Conservation (phyloP, 805 yeast genomes). For the Candida odintsovae region DNA sequence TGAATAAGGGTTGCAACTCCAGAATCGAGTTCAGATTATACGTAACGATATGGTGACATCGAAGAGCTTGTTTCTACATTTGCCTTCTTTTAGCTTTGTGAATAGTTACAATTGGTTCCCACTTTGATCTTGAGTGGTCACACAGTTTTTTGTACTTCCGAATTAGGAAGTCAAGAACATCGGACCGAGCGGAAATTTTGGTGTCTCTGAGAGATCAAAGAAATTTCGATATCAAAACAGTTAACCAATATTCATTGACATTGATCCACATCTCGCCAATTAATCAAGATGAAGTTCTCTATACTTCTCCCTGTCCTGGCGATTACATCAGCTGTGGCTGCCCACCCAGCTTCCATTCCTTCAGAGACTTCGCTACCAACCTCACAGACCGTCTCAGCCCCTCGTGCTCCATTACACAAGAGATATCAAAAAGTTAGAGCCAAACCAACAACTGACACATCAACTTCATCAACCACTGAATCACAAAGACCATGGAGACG, state of each 20-base stretch:
- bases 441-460: constrained; percentile 27
- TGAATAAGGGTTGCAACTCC: too few species aligned
- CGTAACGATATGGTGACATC: too few species aligned
- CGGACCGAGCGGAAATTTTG: not conserved
- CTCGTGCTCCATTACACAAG: constrained; percentile 14
- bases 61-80: too few species aligned
- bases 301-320: not conserved
- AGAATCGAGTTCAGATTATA: too few species aligned
- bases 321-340: not conserved
- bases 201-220: not conserved
- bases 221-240: too few species aligned
- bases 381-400: not conserved
- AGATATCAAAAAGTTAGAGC: constrained; percentile 27
- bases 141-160: not conserved
- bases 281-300: not conserved
- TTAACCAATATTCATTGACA: too few species aligned
- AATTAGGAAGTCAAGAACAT: too few species aligned
- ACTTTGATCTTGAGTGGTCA: too few species aligned
- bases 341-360: not conserved
- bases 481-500: constrained; percentile 64
- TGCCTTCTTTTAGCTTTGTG: too few species aligned
- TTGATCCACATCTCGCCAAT: not conserved
- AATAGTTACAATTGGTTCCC: too few species aligned
- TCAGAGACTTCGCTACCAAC: not conserved
- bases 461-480: constrained; percentile 29